Evolutionary conservation across 2,329 filamentous ascomycete genomes (phyloP).

Genomic region (Bipolaris victoriae): DNA sequence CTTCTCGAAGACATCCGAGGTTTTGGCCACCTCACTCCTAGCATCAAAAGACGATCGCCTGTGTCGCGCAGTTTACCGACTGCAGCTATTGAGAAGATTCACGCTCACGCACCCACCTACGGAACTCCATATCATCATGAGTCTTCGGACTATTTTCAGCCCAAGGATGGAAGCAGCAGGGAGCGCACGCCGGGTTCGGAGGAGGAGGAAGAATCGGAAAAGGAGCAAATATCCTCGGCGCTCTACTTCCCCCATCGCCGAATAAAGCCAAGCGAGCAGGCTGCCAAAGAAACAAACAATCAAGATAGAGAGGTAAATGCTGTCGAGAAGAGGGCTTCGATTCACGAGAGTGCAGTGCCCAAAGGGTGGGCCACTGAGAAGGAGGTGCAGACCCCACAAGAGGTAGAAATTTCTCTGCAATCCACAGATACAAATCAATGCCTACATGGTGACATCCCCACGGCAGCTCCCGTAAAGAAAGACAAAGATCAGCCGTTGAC

Average conservation of each 20-base stretch:
- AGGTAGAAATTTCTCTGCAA: conserved; percentile 68
- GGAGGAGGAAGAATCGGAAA: conserved; percentile 67
- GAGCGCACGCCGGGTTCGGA: conserved; percentile 48
- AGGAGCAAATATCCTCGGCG: conserved; percentile 86
- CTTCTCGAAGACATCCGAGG: conserved; percentile 64
- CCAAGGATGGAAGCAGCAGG: conserved; percentile 23
- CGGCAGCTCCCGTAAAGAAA: conserved; percentile 48
- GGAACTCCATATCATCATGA: conserved; percentile 27
- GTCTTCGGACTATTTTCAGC: conserved; percentile 40
- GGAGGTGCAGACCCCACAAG: conserved; percentile 50
- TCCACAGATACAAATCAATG: conserved; percentile 66
- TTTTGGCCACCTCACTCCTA: conserved; percentile 59
- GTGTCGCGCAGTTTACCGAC: conserved; percentile 60
- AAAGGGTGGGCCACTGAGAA: conserved; percentile 39
- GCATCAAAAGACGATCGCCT: conserved; percentile 53
- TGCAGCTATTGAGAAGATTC: conserved; percentile 44
- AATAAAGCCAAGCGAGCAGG: conserved; percentile 51
- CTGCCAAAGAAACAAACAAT: conserved; percentile 28
- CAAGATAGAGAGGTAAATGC: conserved; percentile 36
- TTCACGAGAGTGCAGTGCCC: conserved; percentile 36
- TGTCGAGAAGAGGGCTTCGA: conserved; percentile 34
- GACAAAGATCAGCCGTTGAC: conserved; percentile 49
- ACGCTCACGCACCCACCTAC: conserved; percentile 26
- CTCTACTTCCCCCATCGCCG: conserved; percentile 80
- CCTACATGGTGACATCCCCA: conserved; percentile 64